Conservation (phyloP, 73 alveolate species). For the Tetrahymena borealis region DNA sequence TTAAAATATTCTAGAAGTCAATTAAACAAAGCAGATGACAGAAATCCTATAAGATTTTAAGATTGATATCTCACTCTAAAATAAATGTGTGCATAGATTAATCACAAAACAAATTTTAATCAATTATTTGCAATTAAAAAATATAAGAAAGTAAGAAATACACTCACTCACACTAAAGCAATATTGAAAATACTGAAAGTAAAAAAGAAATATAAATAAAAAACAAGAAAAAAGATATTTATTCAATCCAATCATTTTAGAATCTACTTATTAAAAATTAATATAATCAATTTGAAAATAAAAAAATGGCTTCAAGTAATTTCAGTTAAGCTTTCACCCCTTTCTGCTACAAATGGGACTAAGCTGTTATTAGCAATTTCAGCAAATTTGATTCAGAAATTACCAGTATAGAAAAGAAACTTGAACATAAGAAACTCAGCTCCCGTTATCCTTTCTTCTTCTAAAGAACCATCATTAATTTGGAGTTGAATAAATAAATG, state of each 20-base stretch:
- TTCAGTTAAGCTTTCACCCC: not conserved
- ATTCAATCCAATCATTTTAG: not conserved
- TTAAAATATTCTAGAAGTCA: not conserved
- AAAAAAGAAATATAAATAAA: not conserved
- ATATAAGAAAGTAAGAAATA: not conserved
- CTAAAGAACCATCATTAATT: not conserved
- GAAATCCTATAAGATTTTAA: not conserved
- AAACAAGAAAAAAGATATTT: not conserved
- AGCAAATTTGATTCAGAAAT: not conserved
- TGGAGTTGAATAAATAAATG: not conserved
- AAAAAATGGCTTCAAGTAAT: not conserved
- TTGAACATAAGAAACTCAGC: not conserved
- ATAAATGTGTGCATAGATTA: not conserved
- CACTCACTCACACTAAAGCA: not conserved
- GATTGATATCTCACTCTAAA: not conserved
- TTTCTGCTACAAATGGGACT: not conserved
- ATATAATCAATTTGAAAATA: not conserved
- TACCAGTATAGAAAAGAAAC: not conserved
- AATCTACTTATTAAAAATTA: not conserved
- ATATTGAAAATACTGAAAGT: not conserved
- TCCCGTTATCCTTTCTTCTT: not conserved
- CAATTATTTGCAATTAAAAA: not conserved
- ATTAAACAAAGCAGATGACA: not conserved
- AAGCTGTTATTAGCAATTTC: not conserved
- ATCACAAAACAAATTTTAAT: not conserved